Evolutionary conservation across 345 rosid genomes (phyloP).

Genomic region (Camelina neglecta): DNA sequence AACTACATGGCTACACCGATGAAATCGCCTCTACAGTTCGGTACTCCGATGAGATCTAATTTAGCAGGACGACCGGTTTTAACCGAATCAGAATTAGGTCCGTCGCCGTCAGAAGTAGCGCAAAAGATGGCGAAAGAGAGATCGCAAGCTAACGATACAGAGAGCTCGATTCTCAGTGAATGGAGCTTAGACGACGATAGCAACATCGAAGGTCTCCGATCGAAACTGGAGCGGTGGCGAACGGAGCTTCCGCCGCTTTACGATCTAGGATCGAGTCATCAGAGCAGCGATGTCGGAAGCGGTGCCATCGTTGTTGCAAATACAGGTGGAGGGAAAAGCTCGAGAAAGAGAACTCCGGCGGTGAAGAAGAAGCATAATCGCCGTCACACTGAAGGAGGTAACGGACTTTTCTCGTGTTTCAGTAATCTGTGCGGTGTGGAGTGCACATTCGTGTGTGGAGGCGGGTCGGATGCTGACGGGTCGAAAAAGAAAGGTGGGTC

Average conservation of each 20-base stretch:
- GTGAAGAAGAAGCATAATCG: slow-evolving; percentile 39
- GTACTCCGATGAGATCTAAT: slow-evolving; percentile 48
- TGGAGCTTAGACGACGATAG: slow-evolving; percentile 64
- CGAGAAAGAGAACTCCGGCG: slow-evolving; percentile 38
- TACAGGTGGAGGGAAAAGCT: slow-evolving; percentile 36
- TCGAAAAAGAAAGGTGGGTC: slow-evolving; percentile 38
- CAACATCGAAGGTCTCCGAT: slow-evolving; percentile 74
- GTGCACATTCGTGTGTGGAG: slow-evolving; percentile 72
- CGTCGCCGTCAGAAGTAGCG: slow-evolving; percentile 89
- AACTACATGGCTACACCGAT: slow-evolving; percentile 41
- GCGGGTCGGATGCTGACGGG: slow-evolving; percentile 37
- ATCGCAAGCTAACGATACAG: slow-evolving; percentile 46
- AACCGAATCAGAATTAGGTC: slow-evolving; percentile 81
- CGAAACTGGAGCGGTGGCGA: slow-evolving; percentile 85
- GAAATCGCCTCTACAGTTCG: slow-evolving; percentile 40
- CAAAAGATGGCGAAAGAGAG: slow-evolving; percentile 55
- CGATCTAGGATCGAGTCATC: slow-evolving; percentile 53
- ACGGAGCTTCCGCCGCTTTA: slow-evolving; percentile 75
- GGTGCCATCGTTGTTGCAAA: slow-evolving; percentile 22
- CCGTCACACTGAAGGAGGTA: slow-evolving; percentile 50
- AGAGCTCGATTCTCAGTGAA: slow-evolving; percentile 55
- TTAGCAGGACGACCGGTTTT: slow-evolving; percentile 39
- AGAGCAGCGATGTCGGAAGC: slow-evolving; percentile 32
- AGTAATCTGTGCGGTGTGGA: slow-evolving; percentile 70
- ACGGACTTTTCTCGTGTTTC: slow-evolving; percentile 69